These are phyloP conservation scores for Biscogniauxia mediterranea DNA, from an alignment of 2,329 filamentous ascomycete species.

Conservation along the genomic window DNA sequence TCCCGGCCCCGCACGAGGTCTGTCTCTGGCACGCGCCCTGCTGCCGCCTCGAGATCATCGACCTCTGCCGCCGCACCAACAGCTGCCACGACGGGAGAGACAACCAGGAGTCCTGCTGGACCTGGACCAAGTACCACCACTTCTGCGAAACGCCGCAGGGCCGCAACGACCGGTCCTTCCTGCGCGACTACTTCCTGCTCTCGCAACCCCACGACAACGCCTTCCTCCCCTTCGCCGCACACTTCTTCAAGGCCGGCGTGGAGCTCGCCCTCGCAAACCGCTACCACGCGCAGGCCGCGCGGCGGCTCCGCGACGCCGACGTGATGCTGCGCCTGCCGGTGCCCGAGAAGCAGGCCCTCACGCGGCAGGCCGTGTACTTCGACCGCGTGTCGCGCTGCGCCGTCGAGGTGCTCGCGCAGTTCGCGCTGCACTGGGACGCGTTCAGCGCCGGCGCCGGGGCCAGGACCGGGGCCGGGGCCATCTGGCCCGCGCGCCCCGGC, in stretches of 20 bases:
- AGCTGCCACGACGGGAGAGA: too few relatives aligned
- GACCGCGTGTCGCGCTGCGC: background rate
- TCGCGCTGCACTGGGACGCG: slow-evolving; percentile 15
- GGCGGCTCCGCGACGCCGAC: background rate
- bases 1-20: background rate
- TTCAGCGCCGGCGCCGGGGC: background rate
- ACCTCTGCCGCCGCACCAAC: slow-evolving; percentile 1
- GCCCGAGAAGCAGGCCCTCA: background rate
- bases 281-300: background rate
- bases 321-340: background rate
- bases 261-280: slow-evolving; percentile 10
- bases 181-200: slow-evolving; percentile 4
- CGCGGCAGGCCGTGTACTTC: background rate
- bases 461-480: too few relatives aligned
- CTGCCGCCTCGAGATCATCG: slow-evolving; percentile 9
- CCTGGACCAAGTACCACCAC: slow-evolving; percentile 16
- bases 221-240: slow-evolving; percentile 1
- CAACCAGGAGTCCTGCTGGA: background rate
- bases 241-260: slow-evolving; percentile 17
- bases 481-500: slow-evolving; percentile 11
- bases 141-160: slow-evolving; percentile 5
- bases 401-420: slow-evolving; percentile 5
- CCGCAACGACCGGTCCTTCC: slow-evolving; percentile 4
- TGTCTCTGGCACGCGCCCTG: slow-evolving; percentile 18
- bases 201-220: too few relatives aligned